A percentile compares a stretch with the other conserved stretches of the same genome.
These are phyloP conservation scores for Aspergillus costaricaensis DNA, from an alignment of 2,329 filamentous ascomycete species.

Conservation along the genomic window DNA sequence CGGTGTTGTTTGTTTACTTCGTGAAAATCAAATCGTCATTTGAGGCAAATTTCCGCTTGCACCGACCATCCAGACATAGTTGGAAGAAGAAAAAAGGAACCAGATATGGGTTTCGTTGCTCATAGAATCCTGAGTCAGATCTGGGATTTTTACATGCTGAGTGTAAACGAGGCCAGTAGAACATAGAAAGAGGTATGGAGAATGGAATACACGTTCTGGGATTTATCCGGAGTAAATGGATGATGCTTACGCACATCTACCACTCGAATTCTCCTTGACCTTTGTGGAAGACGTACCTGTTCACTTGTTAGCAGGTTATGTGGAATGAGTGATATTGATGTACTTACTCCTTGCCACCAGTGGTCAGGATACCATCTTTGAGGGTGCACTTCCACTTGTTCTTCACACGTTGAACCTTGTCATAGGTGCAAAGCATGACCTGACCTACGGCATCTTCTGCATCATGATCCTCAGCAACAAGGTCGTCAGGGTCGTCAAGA, in stretches of 20 bases:
- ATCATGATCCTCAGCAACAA: constrained; percentile 78
- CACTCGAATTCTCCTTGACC: constrained; percentile 97
- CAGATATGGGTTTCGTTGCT: constrained; percentile 1
- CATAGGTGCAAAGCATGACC: constrained; percentile 98
- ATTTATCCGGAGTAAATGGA: not conserved
- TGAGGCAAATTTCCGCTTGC: constrained; percentile 8
- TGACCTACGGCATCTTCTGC: constrained; percentile 81
- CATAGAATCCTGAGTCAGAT: not conserved
- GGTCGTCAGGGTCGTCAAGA: constrained; percentile 90
- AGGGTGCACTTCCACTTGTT: constrained; percentile 99
- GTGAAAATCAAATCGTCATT: constrained; percentile 7
- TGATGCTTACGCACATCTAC: constrained; percentile 53
- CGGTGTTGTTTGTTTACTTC: not conserved
- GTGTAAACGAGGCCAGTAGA: not conserved
- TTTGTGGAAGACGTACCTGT: constrained; percentile 91
- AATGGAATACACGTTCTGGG: constrained; percentile 4
- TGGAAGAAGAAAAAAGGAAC: not conserved
- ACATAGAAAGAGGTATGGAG: constrained; percentile 10
- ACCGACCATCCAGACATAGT: constrained; percentile 3
- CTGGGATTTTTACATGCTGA: constrained; percentile 13
- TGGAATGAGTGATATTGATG: not conserved
- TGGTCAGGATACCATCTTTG: constrained; percentile 92
- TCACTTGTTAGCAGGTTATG: constrained; percentile 25
- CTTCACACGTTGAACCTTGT: constrained; percentile 98
- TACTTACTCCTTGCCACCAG: constrained; percentile 82